Base-by-base conservation (phyloP, 306 rosid genomes). In the Gynostemma pentaphyllum region DNA sequence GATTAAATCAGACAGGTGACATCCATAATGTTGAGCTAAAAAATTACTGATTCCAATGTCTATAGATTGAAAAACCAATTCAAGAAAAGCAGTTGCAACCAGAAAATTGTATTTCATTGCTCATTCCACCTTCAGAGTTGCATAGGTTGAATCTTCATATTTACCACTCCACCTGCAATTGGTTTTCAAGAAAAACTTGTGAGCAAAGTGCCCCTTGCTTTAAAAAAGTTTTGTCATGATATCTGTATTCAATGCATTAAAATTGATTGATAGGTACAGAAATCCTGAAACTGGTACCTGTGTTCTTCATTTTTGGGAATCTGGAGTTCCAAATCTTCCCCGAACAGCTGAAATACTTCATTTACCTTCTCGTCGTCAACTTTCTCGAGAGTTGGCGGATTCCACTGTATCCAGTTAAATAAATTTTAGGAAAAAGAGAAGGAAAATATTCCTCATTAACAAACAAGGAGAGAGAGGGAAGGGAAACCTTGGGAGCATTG, bases 401-500 rank as follows among this genome's bases (percentile, higher is more conserved):
- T 81, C 98, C 96, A 92, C 98, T 92, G 83, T 56, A 61, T 42
- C 16, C 42, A 34, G 40, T 36, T 34, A 4, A 23, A 50, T 55
- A 45, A 7, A 16, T 7, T 63, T 47, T 16, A 40, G 62, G 7
- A 21, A 45, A 47, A 5, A 30, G 42, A 24, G 19, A 11, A 7
- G 26, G 8, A 63, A 32, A 21, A 5, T 3, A 23, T 14, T 51
- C n/a, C 48, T 48, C 19, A 6, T 18, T 21, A 46, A 13, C 15
- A 48, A 7, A 29, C 1, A 18, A 4, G 30, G 1, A 21, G 45
- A 63, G 14, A 56, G 16, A 52, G n/a, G n/a, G 12, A 44, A 1
- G 15, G 13, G 44, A 5, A 59, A 92, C 98, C 98, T 92, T 88
- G 21, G 99, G 96, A 66, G 94, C 76, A 78, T 88, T 92, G 51